Evolutionary conservation across 225 moss, liverwort and hornwort species (phyloP).

Genomic region (Thuidium tamariscinum): DNA sequence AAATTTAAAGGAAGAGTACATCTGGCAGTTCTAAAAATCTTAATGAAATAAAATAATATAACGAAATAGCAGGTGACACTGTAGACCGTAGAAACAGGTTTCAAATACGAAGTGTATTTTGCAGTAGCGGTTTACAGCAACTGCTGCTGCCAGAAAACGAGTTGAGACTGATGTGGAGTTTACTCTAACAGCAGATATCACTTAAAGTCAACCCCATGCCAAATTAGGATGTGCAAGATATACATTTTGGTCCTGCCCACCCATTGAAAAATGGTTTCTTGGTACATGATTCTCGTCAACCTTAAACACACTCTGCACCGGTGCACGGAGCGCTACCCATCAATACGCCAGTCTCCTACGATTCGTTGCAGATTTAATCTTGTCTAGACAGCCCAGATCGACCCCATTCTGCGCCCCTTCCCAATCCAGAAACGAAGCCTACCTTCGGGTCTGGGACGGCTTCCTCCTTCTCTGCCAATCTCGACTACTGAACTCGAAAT

Average conservation of each 20-base stretch:
- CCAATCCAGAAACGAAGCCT: background rate
- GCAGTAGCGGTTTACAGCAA: background rate
- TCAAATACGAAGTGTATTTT: constrained; percentile 15
- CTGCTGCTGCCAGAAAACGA: constrained; percentile 8
- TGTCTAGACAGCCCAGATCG: background rate
- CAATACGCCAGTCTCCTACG: constrained; percentile 1
- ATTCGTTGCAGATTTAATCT: background rate
- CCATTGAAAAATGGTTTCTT: constrained; percentile 34
- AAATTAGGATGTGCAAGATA: constrained; percentile 24
- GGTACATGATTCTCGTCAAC: constrained; percentile 12
- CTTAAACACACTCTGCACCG: constrained; percentile 2
- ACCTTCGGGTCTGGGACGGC: background rate
- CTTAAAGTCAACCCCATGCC: constrained; percentile 26
- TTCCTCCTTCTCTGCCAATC: background rate
- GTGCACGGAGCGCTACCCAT: background rate
- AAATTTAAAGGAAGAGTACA: background rate
- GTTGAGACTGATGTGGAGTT: constrained; percentile 1
- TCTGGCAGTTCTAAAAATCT: background rate
- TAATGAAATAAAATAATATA: background rate
- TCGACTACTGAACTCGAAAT: background rate
- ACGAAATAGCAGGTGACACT: background rate
- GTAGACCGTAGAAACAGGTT: background rate
- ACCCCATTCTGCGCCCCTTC: background rate
- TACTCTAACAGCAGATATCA: constrained; percentile 18
- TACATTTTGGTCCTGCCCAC: constrained; percentile 22